Conservation (phyloP, 2,329 filamentous ascomycete species). For the Fusarium sp. region DNA sequence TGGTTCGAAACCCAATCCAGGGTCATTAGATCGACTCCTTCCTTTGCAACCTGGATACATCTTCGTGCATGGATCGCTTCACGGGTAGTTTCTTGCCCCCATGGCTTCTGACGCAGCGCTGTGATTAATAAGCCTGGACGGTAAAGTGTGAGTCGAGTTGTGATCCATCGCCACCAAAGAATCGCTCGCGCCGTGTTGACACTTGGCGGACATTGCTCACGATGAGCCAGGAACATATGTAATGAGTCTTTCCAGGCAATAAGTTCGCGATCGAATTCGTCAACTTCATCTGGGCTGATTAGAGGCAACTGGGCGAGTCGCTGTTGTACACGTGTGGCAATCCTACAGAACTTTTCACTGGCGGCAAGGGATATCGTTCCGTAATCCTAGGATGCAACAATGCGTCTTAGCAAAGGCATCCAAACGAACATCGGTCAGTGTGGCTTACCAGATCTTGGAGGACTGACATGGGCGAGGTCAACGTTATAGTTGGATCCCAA, state of each 20-base stretch:
- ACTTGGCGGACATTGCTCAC: background rate
- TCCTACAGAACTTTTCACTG: background rate
- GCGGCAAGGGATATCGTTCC: background rate
- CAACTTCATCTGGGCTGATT: background rate
- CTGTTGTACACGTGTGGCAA: background rate
- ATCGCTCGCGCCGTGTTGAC: background rate
- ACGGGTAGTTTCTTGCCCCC: background rate
- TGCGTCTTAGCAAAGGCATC: background rate
- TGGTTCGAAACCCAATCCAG: background rate
- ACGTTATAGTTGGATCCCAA: background rate
- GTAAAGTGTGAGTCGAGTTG: background rate
- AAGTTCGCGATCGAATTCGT: background rate
- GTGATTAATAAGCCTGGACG: background rate
- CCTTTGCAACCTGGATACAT: background rate
- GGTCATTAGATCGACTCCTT: fast-evolving
- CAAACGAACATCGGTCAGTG: fast-evolving
- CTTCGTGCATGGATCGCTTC: background rate
- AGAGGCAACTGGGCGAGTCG: background rate
- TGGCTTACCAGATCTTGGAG: background rate
- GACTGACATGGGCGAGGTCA: background rate
- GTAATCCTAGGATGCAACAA: background rate
- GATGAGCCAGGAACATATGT: background rate
- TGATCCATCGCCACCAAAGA: background rate
- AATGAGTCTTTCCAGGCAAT: background rate
- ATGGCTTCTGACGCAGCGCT: background rate